phyloP scores from a whole-genome alignment of 2,329 filamentous ascomycete species.

The Clonostachys sp. region DNA sequence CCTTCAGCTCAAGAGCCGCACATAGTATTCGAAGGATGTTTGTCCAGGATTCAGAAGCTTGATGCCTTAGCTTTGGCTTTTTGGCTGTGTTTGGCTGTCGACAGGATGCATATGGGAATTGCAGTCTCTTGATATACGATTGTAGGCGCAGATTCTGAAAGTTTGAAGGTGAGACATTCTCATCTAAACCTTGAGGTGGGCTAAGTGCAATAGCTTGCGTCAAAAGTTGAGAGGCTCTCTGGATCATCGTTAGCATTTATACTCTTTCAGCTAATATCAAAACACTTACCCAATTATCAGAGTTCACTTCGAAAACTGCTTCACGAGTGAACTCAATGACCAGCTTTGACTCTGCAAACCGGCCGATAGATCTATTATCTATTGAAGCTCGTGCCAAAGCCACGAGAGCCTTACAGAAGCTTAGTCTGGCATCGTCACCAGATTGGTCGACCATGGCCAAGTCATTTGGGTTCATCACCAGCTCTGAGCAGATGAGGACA shows the following conservation, averaged over 20 bases:
- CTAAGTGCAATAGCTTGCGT: constrained; percentile 14
- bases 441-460: constrained; percentile 17
- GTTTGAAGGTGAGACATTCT: constrained; percentile 16
- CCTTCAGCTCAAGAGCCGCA: no score
- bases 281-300: constrained; percentile 17
- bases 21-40: no score
- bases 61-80: no score
- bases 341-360: constrained; percentile 35
- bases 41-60: no score
- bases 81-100: no score
- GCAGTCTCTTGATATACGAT: constrained; percentile 17
- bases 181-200: constrained; percentile 10
- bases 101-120: constrained; percentile 10
- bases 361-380: constrained; percentile 22
- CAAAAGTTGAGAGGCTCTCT: constrained; percentile 22
- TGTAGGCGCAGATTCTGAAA: constrained; percentile 20
- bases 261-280: no score
- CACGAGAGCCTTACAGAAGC: constrained; percentile 30
- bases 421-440: constrained; percentile 19
- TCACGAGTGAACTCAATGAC: constrained; percentile 25
- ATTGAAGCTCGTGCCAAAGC: constrained; percentile 28
- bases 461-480: constrained; percentile 22
- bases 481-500: constrained; percentile 34
- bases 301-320: constrained; percentile 24
- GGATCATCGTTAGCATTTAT: constrained; percentile 9